Conservation (phyloP, 192 early-diverging fungal species). For the Coemansia biformis region DNA sequence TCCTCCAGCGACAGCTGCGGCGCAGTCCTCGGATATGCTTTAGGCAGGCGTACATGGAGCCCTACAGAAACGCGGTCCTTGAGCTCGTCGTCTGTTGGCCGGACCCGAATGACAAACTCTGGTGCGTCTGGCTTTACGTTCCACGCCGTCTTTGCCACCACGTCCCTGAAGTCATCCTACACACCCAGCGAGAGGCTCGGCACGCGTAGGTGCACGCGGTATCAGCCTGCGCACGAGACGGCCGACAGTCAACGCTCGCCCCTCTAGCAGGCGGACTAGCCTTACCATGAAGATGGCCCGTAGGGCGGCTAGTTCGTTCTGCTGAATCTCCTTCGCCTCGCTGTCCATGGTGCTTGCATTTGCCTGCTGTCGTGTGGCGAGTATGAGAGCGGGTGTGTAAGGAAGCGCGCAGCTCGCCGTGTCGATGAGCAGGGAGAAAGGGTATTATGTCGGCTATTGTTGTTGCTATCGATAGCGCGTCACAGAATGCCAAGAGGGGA, state of each 20-base stretch:
- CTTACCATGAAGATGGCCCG: slow-evolving; percentile 56
- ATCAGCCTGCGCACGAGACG: too few species aligned
- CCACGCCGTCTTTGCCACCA: slow-evolving; percentile 43
- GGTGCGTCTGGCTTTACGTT: slow-evolving; percentile 35
- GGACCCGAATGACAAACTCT: slow-evolving; percentile 33
- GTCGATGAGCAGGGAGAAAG: too few species aligned
- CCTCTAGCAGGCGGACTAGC: too few species aligned
- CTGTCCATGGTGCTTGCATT: slow-evolving; percentile 37
- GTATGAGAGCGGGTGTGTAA: background rate
- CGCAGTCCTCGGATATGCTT: slow-evolving; percentile 60
- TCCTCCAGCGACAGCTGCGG: slow-evolving; percentile 56
- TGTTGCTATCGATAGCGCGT: too few species aligned
- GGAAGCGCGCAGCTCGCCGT: too few species aligned
- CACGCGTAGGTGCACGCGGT: too few species aligned
- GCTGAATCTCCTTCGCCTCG: slow-evolving; percentile 53
- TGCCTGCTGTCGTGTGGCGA: background rate
- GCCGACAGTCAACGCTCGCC: too few species aligned
- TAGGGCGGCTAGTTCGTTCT: slow-evolving; percentile 68
- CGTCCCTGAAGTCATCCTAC: slow-evolving; percentile 41
- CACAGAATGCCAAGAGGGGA: too few species aligned
- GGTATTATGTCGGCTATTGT: too few species aligned
- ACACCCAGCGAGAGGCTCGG: too few species aligned
- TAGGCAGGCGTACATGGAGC: slow-evolving; percentile 49
- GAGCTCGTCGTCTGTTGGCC: slow-evolving; percentile 30
- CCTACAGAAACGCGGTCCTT: slow-evolving; percentile 28